phyloP scores from a whole-genome alignment of 2,329 filamentous ascomycete species.

The Aspergillus brasiliensis region DNA sequence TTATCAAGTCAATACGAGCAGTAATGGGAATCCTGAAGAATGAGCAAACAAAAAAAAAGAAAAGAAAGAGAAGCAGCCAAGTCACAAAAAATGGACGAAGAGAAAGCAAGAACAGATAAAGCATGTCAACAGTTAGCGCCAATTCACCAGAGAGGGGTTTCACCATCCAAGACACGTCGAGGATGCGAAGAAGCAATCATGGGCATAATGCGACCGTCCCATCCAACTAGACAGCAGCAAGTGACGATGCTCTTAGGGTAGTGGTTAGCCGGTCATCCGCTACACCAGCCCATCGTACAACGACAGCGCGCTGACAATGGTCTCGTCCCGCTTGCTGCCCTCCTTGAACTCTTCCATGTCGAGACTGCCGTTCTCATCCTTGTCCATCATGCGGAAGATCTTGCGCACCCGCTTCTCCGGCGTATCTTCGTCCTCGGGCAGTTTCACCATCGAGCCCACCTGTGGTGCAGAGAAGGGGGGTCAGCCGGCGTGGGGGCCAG shows the following conservation, averaged over 20 bases:
- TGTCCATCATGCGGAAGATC: constrained; percentile 99
- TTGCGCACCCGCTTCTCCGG: constrained; percentile 97
- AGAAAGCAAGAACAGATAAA: constrained; percentile 9
- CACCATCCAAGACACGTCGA: background rate
- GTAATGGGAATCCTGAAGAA: constrained; percentile 20
- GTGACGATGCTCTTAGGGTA: background rate
- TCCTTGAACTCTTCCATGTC: constrained; percentile 99
- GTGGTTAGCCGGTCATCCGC: constrained; percentile 7
- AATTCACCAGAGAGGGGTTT: constrained; percentile 8
- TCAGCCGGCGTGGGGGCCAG: constrained; percentile 11
- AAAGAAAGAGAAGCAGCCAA: constrained; percentile 8
- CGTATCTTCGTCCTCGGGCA: constrained; percentile 97
- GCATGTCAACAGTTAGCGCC: constrained; percentile 10
- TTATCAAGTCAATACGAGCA: constrained; percentile 2
- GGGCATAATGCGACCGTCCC: background rate
- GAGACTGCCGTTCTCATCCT: constrained; percentile 96
- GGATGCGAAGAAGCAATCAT: background rate
- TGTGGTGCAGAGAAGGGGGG: constrained; percentile 39
- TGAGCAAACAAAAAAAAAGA: constrained; percentile 1
- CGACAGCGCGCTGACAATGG: constrained; percentile 94
- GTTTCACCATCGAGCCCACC: constrained; percentile 99
- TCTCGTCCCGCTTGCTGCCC: constrained; percentile 97
- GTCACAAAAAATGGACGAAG: constrained; percentile 9
- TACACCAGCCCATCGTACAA: constrained; percentile 94
- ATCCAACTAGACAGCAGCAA: background rate